These are phyloP conservation scores for Aplosporella prunicola DNA, from an alignment of 2,329 filamentous ascomycete genomes.

Conservation along the genomic window DNA sequence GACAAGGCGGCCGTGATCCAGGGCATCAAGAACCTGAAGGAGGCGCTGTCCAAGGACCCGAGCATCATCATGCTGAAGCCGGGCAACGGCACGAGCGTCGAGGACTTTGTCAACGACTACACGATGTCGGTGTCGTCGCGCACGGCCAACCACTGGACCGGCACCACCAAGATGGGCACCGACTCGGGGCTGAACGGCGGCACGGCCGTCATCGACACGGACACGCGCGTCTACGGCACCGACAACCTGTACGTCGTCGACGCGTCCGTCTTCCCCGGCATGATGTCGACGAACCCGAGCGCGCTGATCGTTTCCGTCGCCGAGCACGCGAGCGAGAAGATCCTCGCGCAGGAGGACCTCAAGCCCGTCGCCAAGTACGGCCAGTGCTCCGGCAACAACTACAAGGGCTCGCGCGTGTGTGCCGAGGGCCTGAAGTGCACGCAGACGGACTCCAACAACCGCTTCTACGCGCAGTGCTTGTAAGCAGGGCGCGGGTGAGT, in stretches of 20 bases:
- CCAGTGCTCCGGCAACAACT: conserved; percentile 17
- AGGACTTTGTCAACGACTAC: conserved; percentile 45
- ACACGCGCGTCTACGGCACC: conserved; percentile 41
- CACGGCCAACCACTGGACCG: conserved; percentile 40
- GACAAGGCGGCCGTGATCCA: conserved; percentile 56
- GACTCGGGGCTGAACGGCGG: conserved; percentile 35
- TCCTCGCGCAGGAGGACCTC: conserved; percentile 18
- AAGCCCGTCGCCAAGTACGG: conserved; percentile 14
- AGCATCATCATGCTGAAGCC: conserved; percentile 41
- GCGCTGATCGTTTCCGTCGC: conserved; percentile 28
- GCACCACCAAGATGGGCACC: conserved; percentile 47
- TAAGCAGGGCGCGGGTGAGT: background rate
- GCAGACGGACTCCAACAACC: no score
- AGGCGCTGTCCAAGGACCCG: conserved; percentile 44
- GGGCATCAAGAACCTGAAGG: conserved; percentile 52
- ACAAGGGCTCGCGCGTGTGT: conserved; percentile 15
- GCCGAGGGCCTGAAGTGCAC: conserved; percentile 16
- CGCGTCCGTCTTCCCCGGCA: conserved; percentile 38
- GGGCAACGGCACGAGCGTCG: conserved; percentile 41
- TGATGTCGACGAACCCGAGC: conserved; percentile 30
- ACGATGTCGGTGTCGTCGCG: conserved; percentile 30
- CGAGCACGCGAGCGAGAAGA: conserved; percentile 31
- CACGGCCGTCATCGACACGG: conserved; percentile 40
- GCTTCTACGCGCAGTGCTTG: no score
- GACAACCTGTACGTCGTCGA: conserved; percentile 39